Percentiles rank a stretch among this genome's conserved stretches.
phyloP scores from a whole-genome alignment of 371 early-diverging fungal genomes.

The Mortierella sp. region DNA sequence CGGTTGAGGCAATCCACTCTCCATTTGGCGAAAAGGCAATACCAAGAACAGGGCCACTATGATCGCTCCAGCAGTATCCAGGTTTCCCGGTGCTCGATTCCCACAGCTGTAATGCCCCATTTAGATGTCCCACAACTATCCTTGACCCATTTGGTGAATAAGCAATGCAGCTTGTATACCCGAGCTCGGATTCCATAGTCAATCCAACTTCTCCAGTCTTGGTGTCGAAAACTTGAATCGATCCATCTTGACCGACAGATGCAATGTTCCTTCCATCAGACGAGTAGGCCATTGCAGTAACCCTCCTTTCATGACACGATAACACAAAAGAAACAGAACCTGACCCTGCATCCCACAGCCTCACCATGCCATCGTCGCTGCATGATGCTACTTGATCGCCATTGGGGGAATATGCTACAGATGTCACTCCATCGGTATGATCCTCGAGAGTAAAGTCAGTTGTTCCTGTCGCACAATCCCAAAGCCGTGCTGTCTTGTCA shows the following conservation, averaged over 20 bases:
- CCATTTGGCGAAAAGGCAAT: too few relatives aligned
- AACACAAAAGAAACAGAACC: neutral
- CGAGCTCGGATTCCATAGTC: too few relatives aligned
- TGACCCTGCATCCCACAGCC: neutral
- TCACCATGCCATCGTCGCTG: too few relatives aligned
- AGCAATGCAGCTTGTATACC: too few relatives aligned
- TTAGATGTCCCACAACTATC: too few relatives aligned
- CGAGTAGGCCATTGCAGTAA: neutral
- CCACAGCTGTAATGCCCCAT: too few relatives aligned
- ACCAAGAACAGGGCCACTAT: accelerated
- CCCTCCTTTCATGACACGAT: neutral
- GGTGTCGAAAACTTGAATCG: neutral
- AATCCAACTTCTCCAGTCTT: neutral
- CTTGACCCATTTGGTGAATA: too few relatives aligned
- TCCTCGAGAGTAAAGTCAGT: neutral
- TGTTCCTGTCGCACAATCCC: neutral
- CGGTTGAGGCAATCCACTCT: too few relatives aligned
- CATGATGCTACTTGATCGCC: neutral
- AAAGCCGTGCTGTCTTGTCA: neutral
- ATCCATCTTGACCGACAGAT: neutral
- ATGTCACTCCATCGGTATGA: neutral
- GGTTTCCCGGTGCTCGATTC: too few relatives aligned
- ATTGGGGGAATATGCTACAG: neutral
- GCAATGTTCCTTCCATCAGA: neutral
- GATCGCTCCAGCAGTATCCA: too few relatives aligned